phyloP scores from a whole-genome alignment of 192 early-diverging fungal species.

The Spizellomyces sp. region DNA sequence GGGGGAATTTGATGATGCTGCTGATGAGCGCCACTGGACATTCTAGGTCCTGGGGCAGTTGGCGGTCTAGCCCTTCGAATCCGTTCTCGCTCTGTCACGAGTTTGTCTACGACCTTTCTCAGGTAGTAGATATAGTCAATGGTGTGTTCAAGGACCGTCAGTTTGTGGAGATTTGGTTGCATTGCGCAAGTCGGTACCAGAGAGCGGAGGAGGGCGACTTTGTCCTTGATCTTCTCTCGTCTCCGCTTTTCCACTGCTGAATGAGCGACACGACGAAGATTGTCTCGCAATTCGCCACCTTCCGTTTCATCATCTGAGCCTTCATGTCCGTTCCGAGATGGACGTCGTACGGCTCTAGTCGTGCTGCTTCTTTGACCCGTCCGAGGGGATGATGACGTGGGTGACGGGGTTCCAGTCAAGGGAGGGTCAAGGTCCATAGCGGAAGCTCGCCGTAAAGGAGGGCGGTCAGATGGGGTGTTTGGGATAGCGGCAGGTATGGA shows the following conservation, averaged over 20 bases:
- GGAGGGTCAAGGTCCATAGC: too few relatives aligned
- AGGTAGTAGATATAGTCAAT: constrained; percentile 73
- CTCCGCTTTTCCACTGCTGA: constrained; percentile 78
- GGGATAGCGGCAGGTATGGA: too few relatives aligned
- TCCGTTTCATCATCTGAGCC: too few relatives aligned
- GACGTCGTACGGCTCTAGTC: neutral
- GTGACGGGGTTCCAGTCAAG: too few relatives aligned
- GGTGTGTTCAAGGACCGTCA: constrained; percentile 64
- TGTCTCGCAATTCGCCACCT: too few relatives aligned
- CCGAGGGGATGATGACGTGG: neutral
- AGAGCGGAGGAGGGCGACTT: constrained; percentile 70
- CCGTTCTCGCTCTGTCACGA: constrained; percentile 21
- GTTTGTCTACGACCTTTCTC: constrained; percentile 29
- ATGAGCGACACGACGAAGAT: constrained; percentile 71
- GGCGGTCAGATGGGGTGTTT: too few relatives aligned
- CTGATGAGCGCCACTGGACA: neutral
- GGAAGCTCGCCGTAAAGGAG: too few relatives aligned
- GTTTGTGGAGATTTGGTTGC: constrained; percentile 64
- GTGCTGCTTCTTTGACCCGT: neutral
- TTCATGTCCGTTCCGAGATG: constrained; percentile 13
- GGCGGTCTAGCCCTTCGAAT: neutral
- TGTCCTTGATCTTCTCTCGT: constrained; percentile 77
- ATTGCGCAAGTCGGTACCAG: constrained; percentile 69
- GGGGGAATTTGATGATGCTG: neutral
- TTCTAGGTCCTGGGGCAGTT: too few relatives aligned